phyloP scores from a whole-genome alignment of 108 stramenopile species.

The Cafeteria roenbergensis region DNA sequence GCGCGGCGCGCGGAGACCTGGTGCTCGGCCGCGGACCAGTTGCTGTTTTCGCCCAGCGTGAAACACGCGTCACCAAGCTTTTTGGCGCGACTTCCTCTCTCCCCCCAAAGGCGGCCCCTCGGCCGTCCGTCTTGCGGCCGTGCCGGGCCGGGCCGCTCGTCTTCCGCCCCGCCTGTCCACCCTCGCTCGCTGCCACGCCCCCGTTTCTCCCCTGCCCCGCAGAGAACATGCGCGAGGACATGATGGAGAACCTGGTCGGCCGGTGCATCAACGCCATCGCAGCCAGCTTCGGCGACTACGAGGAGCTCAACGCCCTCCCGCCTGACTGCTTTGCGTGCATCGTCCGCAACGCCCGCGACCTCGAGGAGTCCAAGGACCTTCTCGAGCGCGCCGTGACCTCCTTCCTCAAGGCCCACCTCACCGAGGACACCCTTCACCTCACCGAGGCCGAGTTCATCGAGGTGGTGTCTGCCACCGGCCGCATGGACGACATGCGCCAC shows the following conservation, averaged over 20 bases:
- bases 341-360: background rate
- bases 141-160: too few species aligned
- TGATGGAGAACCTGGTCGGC: constrained; percentile 1
- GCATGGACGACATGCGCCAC: constrained; percentile 7
- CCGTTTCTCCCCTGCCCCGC: background rate
- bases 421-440: background rate
- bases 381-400: background rate
- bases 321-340: constrained; percentile 1
- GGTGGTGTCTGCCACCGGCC: background rate
- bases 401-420: background rate
- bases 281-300: background rate
- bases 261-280: constrained; percentile 8
- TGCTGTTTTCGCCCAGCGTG: too few species aligned
- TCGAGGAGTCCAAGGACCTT: background rate
- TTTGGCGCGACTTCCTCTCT: too few species aligned
- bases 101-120: too few species aligned
- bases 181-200: too few species aligned
- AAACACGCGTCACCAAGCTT: too few species aligned
- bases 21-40: too few species aligned
- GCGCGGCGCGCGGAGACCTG: too few species aligned
- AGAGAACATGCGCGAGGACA: constrained; percentile 5
- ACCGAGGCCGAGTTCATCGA: constrained; percentile 4
- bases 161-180: too few species aligned
- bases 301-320: constrained; percentile 8
- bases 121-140: too few species aligned